Conservation (phyloP, 2,329 filamentous ascomycete species). For the Magnaporthales sp. region DNA sequence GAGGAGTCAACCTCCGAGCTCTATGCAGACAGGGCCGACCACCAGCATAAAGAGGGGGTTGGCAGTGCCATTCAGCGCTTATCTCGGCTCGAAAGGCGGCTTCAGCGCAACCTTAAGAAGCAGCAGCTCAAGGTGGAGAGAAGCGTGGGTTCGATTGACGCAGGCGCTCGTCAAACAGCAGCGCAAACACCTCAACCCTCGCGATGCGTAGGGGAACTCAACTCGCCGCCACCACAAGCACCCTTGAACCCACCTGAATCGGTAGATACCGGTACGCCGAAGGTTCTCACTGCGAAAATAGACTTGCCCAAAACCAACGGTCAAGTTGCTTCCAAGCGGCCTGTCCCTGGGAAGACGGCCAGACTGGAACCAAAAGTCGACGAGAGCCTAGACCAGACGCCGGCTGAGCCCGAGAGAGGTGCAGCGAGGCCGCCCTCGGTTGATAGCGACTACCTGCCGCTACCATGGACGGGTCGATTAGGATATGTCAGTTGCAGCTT, state of each 20-base stretch:
- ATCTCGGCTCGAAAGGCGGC: slow-evolving; percentile 38
- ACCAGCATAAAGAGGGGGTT: slow-evolving; percentile 19
- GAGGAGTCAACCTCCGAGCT: neutral
- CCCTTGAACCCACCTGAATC: neutral
- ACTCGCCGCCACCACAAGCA: neutral
- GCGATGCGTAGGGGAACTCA: neutral
- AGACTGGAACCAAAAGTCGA: slow-evolving; percentile 8
- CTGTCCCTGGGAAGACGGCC: slow-evolving; percentile 10
- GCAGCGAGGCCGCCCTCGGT: slow-evolving; percentile 62
- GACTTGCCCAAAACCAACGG: slow-evolving; percentile 12
- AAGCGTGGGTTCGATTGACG: slow-evolving; percentile 20
- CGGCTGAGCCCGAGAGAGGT: slow-evolving; percentile 12
- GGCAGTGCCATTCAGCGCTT: slow-evolving; percentile 34
- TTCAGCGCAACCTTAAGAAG: slow-evolving; percentile 32
- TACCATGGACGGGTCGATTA: slow-evolving; percentile 84
- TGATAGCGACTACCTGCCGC: slow-evolving; percentile 72
- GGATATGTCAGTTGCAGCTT: slow-evolving; percentile 61
- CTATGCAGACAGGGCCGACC: neutral
- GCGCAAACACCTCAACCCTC: neutral
- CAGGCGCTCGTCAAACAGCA: too few species aligned
- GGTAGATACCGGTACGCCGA: neutral
- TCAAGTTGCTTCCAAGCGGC: slow-evolving; percentile 8
- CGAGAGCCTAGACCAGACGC: slow-evolving; percentile 17
- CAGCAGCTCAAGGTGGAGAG: slow-evolving; percentile 39
- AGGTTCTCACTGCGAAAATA: slow-evolving; percentile 5